Evolutionary conservation across 2,329 filamentous ascomycete species (phyloP), one percentile per base, ranked within the genome.

Genomic region (Colletotrichum ledebouriae): DNA sequence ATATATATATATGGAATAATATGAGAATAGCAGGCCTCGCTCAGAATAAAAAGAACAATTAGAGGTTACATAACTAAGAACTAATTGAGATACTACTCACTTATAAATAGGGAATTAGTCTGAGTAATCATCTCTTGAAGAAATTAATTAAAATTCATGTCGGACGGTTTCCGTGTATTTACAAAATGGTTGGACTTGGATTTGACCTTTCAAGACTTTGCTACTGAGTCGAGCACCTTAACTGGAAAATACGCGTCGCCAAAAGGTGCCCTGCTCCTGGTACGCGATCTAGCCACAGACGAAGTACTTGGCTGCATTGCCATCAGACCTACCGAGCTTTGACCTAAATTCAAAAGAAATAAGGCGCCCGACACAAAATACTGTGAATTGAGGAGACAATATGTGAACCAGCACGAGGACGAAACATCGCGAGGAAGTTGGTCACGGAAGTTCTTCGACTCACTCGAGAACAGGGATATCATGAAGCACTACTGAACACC

Each of bases 301-400:
- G 13, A 65, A 3, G 56, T 73, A 1, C 71, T 76, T 3, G 75
- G 74, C 34, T 76, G 75, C 41, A 70, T 76, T 49, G 74, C 73
- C 7, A 41, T 76, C 58, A 67, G 74, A 7, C 71, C 74, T 3
- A 42, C 76, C 22, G 47, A 67, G 2, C 56, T 75, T 0, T 65
- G 71, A 9, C 4, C 67, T 1, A 41, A 67, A 3, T 74, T 73
- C 37, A 15, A 50, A 0, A 46, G n/a, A 25, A 55, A 44, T 3
- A 63, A 34, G 6, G 15, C 6, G 3, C 58, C 53, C 13, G 37
- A 63, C 6, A 34, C 49, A 4, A 63, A 60, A 20, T 73, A 73
- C 53, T 74, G 74, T 33, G 75, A 76, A 42, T 52, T 76, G 17
- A 76, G 76, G 44, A 64, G 75, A 9, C 67, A 76, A 2, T 76